Percentiles rank a stretch among this genome's conserved stretches.
Conservation (phyloP, 768 basidiomycete genomes). For the Tubosaeta sp. region DNA sequence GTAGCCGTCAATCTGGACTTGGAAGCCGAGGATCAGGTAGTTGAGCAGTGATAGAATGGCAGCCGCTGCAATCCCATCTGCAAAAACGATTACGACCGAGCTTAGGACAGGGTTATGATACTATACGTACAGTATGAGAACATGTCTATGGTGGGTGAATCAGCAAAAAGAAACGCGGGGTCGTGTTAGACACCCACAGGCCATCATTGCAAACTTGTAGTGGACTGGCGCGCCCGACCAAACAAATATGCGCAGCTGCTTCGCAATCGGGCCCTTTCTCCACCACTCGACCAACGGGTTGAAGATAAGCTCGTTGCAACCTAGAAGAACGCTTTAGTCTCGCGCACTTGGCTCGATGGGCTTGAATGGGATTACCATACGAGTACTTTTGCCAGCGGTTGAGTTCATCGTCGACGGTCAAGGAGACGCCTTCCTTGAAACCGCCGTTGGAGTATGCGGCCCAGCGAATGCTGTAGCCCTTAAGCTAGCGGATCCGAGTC, state of each 20-base stretch:
- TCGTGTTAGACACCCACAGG: slow-evolving; percentile 35
- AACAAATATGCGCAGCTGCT: slow-evolving; percentile 70
- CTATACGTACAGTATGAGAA: slow-evolving; percentile 45
- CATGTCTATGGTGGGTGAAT: slow-evolving; percentile 33
- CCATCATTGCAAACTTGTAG: slow-evolving; percentile 68
- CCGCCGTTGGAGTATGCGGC: slow-evolving; percentile 82
- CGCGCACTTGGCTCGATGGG: not conserved
- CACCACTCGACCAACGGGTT: slow-evolving; percentile 80
- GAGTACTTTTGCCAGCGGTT: slow-evolving; percentile 92
- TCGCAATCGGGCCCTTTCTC: slow-evolving; percentile 74
- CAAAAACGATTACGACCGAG: not conserved
- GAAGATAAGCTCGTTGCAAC: slow-evolving; percentile 64
- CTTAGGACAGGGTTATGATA: not conserved
- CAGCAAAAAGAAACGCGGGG: not conserved
- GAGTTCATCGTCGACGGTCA: slow-evolving; percentile 88
- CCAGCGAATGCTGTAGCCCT: slow-evolving; percentile 41
- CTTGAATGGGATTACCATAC: slow-evolving; percentile 48
- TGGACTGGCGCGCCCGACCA: slow-evolving; percentile 77
- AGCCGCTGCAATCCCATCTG: slow-evolving; percentile 60
- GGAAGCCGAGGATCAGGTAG: slow-evolving; percentile 72
- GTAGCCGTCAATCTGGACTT: slow-evolving; percentile 64
- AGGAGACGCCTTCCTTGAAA: slow-evolving; percentile 89
- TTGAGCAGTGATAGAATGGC: slow-evolving; percentile 67
- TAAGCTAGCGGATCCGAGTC: slow-evolving; percentile 28
- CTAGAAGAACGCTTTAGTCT: slow-evolving; percentile 28